Evolutionary conservation across 2,329 filamentous ascomycete genomes (phyloP), one percentile per base, ranked within the genome.

Genomic region (Stagonosporopsis tanaceti): DNA sequence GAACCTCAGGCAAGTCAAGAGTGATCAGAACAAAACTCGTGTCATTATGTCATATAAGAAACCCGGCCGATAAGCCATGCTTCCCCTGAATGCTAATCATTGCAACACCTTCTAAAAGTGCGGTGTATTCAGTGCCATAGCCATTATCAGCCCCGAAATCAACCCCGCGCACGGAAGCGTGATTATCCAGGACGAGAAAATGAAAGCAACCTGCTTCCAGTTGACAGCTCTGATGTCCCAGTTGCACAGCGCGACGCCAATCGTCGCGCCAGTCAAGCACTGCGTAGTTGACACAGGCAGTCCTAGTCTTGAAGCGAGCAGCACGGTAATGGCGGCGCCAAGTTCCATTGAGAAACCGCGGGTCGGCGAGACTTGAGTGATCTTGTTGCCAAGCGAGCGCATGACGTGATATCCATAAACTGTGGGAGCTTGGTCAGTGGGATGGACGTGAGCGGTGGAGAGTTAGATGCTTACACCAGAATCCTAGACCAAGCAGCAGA

Each of bases 201-300:
- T 80, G 53, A 71, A 79, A 20, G 40, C 68, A 17, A 80, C 58
- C 50, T 80, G 77, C 35, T 65, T 68, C 77, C 78, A 78, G 57
- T 80, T 80, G 47, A 80, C 75, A 12, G 78, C 77, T 2, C 72
- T 68, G 32, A 71, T 41, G 37, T 68, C 68, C 25, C 64, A 69
- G 32, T 71, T 72, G 64, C 70, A 69, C 51, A 72, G 51, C 4
- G 69, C 68, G 11, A 65, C 62, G 22, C 67, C 69, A 11, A 70
- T 63, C 1, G 62, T 58, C 2, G 68, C 61, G 12, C 69, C 69
- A 28, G 65, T 67, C 46, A 72, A 46, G 44, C 86, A 89, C 76
- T 88, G 86, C 0, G 86, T 87, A 1, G 87, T 89, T 1, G 85
- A 88, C 25, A 89, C 81, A 1, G 87, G 87, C 2, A 89, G 81